These are phyloP conservation scores for Leccinum subrobustum DNA, from an alignment of 1,284 basidiomycete genomes.

Conservation along the genomic window DNA sequence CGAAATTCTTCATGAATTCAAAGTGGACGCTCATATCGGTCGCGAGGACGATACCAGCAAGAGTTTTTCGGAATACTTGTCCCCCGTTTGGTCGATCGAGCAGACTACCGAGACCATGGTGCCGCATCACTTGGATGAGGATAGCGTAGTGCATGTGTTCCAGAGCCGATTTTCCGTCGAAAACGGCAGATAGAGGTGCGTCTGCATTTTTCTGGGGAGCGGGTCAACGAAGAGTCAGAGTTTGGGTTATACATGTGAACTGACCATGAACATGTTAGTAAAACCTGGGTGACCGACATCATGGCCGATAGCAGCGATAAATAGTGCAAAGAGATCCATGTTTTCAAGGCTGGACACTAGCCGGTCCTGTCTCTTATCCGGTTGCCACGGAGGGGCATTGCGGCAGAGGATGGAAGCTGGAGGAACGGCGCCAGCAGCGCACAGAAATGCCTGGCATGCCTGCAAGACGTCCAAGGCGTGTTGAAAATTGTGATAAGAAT, in stretches of 20 bases:
- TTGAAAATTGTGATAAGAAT: conserved; percentile 95
- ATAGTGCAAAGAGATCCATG: conserved; percentile 79
- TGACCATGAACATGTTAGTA: conserved; percentile 88
- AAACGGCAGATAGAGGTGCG: conserved; percentile 83
- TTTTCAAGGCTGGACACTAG: conserved; percentile 55
- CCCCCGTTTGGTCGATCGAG: conserved; percentile 54
- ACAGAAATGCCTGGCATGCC: conserved; percentile 84
- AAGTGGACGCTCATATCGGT: conserved; percentile 93
- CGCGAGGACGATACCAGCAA: conserved; percentile 80
- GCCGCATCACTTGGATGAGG: conserved; percentile 78
- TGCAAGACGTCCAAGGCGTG: conserved; percentile 95
- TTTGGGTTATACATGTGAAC: conserved; percentile 26
- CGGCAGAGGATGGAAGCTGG: conserved; percentile 55
- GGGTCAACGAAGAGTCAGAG: conserved; percentile 10
- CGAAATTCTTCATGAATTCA: conserved; percentile 76
- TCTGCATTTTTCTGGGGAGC: conserved; percentile 81
- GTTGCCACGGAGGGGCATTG: conserved; percentile 47
- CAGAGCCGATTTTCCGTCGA: conserved; percentile 84
- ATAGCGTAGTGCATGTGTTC: conserved; percentile 93
- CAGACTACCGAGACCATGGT: conserved; percentile 71
- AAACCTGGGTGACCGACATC: conserved; percentile 95
- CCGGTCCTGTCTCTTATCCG: conserved; percentile 41
- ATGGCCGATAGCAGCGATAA: conserved; percentile 90
- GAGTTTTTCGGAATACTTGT: conserved; percentile 64
- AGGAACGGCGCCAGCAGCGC: conserved; percentile 75